Conservation (phyloP, 805 yeast species). For the Candida glaebosa region DNA sequence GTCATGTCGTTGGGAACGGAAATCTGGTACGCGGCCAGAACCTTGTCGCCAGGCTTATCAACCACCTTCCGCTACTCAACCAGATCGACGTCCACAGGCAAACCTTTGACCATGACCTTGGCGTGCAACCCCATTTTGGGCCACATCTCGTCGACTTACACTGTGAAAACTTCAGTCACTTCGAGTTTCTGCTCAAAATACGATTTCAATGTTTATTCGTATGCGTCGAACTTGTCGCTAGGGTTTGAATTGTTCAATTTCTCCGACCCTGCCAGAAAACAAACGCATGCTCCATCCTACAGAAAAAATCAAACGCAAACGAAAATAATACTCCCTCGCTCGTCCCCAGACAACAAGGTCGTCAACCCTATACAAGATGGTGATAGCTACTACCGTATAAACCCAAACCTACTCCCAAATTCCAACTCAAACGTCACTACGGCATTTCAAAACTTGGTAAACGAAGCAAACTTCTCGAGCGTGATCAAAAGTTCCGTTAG, state of each 20-base stretch:
- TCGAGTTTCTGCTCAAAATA: slow-evolving; percentile 80
- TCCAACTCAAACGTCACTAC: slow-evolving; percentile 41
- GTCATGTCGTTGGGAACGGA: slow-evolving; percentile 78
- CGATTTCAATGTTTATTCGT: slow-evolving; percentile 88
- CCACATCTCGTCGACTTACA: slow-evolving; percentile 80
- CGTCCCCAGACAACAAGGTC: slow-evolving; percentile 8
- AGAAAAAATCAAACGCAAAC: not conserved
- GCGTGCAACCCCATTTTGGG: slow-evolving; percentile 90
- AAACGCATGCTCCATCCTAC: not conserved
- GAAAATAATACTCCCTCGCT: not conserved
- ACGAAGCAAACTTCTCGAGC: slow-evolving; percentile 56
- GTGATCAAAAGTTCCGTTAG: slow-evolving; percentile 75
- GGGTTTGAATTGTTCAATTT: slow-evolving; percentile 83
- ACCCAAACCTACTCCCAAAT: slow-evolving; percentile 20
- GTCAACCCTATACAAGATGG: slow-evolving; percentile 23
- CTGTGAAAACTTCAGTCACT: slow-evolving; percentile 72
- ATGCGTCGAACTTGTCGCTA: slow-evolving; percentile 77
- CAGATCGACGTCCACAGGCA: slow-evolving; percentile 79
- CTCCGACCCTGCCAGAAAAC: slow-evolving; percentile 12
- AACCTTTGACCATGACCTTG: slow-evolving; percentile 84
- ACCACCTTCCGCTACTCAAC: slow-evolving; percentile 83
- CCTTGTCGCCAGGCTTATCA: slow-evolving; percentile 87
- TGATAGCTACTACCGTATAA: slow-evolving; percentile 25
- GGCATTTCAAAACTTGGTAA: slow-evolving; percentile 49
- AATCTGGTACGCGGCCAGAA: slow-evolving; percentile 79